Evolutionary conservation across 1,139 yeast genomes (phyloP).

Genomic region (Cylindricascospora bacillispora): DNA sequence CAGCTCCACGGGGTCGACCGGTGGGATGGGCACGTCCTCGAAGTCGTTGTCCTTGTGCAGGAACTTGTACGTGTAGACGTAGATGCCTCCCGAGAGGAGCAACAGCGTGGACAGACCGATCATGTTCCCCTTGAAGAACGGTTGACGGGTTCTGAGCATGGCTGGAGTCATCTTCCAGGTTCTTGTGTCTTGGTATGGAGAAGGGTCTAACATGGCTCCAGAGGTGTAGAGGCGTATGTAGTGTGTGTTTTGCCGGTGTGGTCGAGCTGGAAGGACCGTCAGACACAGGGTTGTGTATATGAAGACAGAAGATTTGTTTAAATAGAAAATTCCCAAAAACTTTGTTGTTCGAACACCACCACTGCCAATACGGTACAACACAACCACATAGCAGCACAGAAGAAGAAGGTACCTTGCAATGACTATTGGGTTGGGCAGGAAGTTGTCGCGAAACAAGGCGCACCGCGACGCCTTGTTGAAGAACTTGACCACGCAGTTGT

Average conservation of each 20-base stretch:
- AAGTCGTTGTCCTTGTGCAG: conserved; percentile 68
- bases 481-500: conserved; percentile 51
- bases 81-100: conserved; percentile 56
- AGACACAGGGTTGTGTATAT: neutral
- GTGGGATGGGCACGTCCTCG: conserved; percentile 86
- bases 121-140: conserved; percentile 70
- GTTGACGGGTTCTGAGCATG: conserved; percentile 75
- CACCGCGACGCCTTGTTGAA: conserved; percentile 44
- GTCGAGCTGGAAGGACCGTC: conserved; percentile 1
- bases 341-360: too few species aligned
- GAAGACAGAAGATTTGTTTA: neutral
- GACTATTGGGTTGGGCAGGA: conserved; percentile 23
- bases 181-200: conserved; percentile 56
- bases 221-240: conserved; percentile 2
- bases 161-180: conserved; percentile 92
- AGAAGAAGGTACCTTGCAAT: conserved; percentile 5
- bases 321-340: too few species aligned
- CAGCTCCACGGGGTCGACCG: conserved; percentile 68
- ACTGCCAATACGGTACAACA: too few species aligned
- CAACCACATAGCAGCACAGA: neutral
- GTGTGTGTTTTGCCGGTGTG: conserved; percentile 1
- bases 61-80: conserved; percentile 57
- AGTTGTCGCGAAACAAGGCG: conserved; percentile 30
- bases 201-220: conserved; percentile 23
- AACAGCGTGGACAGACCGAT: conserved; percentile 45